Base-by-base conservation (phyloP, 345 rosid species). In the Rhizophora mangle region DNA sequence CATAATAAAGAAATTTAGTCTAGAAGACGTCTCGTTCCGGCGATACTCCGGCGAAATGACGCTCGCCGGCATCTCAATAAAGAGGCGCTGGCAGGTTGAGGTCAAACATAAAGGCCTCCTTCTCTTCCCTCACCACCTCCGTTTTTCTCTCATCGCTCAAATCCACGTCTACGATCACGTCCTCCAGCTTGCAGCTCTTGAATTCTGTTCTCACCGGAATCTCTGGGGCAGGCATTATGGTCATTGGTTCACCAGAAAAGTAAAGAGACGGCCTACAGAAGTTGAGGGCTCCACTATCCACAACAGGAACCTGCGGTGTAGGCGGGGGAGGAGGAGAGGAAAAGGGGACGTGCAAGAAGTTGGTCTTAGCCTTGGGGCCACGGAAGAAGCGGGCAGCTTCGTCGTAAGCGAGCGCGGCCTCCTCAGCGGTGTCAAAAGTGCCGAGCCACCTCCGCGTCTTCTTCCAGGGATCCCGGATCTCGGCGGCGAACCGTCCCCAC, bases 401-500 rank as follows among this genome's bases (percentile, higher is more conserved):
- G 34, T 80, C 83, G 26, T 80, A 80, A 6, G 83, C 81, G 0
- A 77, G 76, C 2, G 78, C 81, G 1, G 83, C 83, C 29, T 73
- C 83, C 53, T 76, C 78, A 37, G 81, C 81, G 0, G 83, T 70
- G 60, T 80, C 78, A 31, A 80, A 80, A 11, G 81, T 80, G 15
- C 78, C 83, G 11, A 80, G 76, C 83, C 81, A 76, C 6, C 78
- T 70, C 11, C 83, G 81, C 4, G 83, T 68, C 74, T 80, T 80
- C 66, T 76, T 80, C 81, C 73, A 74, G 0, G 81, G 84, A 59
- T 77, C 81, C 15, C 81, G 72, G 70, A 74, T 80, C 81, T 80
- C 81, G 18, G 84, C 81, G 5, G 84, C 81, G 21, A 75, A 80
- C 19, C 80, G 63, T 47, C 80, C 80, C 80, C 83, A 80, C 11